A percentile compares a stretch with the other conserved stretches of the same genome.
Conservation (phyloP, 345 rosid species). For the Gossypium thurberi region DNA sequence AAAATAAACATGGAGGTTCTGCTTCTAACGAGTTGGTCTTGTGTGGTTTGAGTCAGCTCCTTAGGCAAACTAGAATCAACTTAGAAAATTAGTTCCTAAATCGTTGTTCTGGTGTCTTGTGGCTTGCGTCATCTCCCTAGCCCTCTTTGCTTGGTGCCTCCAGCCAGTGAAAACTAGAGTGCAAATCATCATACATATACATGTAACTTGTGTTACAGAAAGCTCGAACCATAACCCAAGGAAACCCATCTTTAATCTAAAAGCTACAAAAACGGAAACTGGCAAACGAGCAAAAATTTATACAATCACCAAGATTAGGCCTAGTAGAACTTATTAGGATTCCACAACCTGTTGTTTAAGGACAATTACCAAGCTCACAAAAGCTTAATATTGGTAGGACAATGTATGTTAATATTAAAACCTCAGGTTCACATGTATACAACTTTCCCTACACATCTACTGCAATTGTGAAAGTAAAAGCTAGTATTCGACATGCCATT, state of each 20-base stretch:
- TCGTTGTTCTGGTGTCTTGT: constrained; percentile 5
- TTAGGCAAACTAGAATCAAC: constrained; percentile 8
- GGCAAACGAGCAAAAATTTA: constrained; percentile 28
- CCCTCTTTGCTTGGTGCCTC: constrained; percentile 22
- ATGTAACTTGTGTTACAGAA: constrained; percentile 27
- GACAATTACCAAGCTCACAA: constrained; percentile 31
- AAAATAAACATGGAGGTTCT: constrained; percentile 15
- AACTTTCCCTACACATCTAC: constrained; percentile 24
- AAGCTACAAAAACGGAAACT: constrained; percentile 12
- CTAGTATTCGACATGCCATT: constrained; percentile 15
- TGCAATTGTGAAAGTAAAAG: constrained; percentile 16
- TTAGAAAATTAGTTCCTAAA: constrained; percentile 18
- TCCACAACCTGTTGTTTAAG: constrained; percentile 31
- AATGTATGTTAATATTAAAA: constrained; percentile 20
- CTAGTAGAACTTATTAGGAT: constrained; percentile 22
- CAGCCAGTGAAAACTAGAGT: constrained; percentile 24
- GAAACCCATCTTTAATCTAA: constrained; percentile 11
- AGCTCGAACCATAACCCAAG: constrained; percentile 23
- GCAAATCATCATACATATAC: constrained; percentile 25
- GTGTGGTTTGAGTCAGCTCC: constrained; percentile 17
- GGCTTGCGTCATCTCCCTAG: constrained; percentile 21
- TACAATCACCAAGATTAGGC: constrained; percentile 16
- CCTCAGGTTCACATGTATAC: constrained; percentile 21
- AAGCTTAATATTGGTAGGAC: constrained; percentile 31
- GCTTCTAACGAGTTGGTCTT: constrained; percentile 11